Percentiles rank a stretch among this genome's conserved stretches.
Conservation (phyloP, 306 rosid species). For the Geum urbanum region DNA sequence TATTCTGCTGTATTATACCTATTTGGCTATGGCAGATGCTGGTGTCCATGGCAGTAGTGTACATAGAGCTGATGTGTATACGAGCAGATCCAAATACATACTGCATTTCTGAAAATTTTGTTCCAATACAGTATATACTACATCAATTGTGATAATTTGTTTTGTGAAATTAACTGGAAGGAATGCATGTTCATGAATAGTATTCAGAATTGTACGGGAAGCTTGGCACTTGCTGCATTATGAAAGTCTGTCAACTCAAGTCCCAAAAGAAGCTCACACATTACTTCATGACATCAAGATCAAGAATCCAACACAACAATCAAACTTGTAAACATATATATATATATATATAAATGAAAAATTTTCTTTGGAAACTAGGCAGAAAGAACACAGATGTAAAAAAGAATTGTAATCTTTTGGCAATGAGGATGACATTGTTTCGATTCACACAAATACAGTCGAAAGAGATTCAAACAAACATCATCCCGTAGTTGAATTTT, state of each 20-base stretch:
- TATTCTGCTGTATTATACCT: background rate
- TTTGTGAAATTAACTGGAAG: no score
- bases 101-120: no score
- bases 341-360: background rate
- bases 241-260: background rate
- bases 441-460: background rate
- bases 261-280: background rate
- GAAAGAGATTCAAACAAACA: slow-evolving; percentile 26
- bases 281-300: background rate
- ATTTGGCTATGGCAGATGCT: no score
- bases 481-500: slow-evolving; percentile 33
- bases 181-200: no score
- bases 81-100: no score
- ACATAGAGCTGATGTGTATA: no score
- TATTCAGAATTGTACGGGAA: no score
- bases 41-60: no score
- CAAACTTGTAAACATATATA: no score
- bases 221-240: background rate
- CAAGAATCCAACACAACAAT: background rate
- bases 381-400: background rate
- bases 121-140: no score
- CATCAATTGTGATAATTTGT: no score
- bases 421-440: background rate
- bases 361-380: background rate
- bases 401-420: background rate